phyloP scores from a whole-genome alignment of 192 early-diverging fungal genomes.

The Diversispora eburnea region DNA sequence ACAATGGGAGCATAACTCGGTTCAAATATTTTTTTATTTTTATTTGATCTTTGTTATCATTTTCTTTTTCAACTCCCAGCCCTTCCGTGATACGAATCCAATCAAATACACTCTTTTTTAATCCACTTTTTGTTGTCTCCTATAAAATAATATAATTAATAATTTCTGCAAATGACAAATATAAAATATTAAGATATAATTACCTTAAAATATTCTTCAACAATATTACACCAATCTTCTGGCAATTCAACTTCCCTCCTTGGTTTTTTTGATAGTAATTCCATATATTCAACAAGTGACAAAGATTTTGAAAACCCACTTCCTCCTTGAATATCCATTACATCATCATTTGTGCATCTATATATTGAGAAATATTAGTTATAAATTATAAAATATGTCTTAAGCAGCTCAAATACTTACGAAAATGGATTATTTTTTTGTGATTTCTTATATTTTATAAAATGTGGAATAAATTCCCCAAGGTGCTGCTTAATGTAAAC shows the following conservation, averaged over 20 bases:
- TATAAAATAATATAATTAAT: slow-evolving; percentile 6
- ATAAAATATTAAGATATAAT: background rate
- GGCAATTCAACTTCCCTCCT: background rate
- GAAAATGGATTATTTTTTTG: background rate
- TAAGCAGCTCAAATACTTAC: slow-evolving; percentile 1
- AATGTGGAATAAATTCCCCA: slow-evolving; percentile 14
- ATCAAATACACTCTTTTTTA: background rate
- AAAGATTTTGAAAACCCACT: slow-evolving; percentile 11
- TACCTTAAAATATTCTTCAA: slow-evolving; percentile 18
- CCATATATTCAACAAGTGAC: slow-evolving; percentile 3
- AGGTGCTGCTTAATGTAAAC: slow-evolving; percentile 18
- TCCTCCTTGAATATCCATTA: slow-evolving; percentile 10
- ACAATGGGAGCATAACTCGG: slow-evolving; percentile 24
- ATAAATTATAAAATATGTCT: background rate
- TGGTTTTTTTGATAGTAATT: slow-evolving; percentile 3
- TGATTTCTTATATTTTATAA: slow-evolving; percentile 8
- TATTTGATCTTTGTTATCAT: background rate
- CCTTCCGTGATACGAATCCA: background rate
- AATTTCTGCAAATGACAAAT: background rate
- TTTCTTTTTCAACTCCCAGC: background rate
- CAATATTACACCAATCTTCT: background rate
- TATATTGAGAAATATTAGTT: slow-evolving; percentile 24
- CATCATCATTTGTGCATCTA: slow-evolving; percentile 18
- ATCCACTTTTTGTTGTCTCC: slow-evolving; percentile 6
- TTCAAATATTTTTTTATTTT: slow-evolving; percentile 15